Base-by-base conservation (phyloP, 257 asterid genomes). In the Prunella vulgaris region DNA sequence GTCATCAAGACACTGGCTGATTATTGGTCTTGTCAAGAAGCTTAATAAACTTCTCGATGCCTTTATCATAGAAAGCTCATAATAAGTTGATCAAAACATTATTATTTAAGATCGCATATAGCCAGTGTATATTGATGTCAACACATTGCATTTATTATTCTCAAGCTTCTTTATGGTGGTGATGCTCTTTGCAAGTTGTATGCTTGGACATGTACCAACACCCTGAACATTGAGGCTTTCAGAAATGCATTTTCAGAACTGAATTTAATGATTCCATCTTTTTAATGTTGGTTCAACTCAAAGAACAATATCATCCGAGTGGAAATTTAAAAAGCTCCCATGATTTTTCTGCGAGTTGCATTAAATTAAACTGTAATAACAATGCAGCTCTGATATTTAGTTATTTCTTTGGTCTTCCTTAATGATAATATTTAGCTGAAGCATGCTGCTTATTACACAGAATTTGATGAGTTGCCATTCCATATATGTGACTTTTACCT, bases 1-100 rank as follows among this genome's bases (percentile, higher is more conserved):
- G 64, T 69, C 58, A 35, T 60, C 76, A 69, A 46, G 73, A 72
- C 64, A 73, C 61, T 68, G 73, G 25, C 60, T 46, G 18, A 60
- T 28, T 66, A 15, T 70, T 66, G 59, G 66, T 17, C 54, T 25
- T 46, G 25, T 59, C 56, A 14, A 71, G 66, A 60, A 77, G 56
- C 44, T 58, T 30, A 30, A 10, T 20, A 58, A 20, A 40, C 48
- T 35, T 52, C 10, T 54, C n/a, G 30, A 66, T 71, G 70, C 70
- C 37, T 25, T 60, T 49, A 27, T 25, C 42, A 70, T 35, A 52
- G 42, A 62, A 75, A 76, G 15, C 21, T 62, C 25, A 15, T 40
- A 24, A 44, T 57, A 54, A 62, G 48, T 42, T 64, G 56, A 64
- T 42, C 38, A 71, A 63, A 63, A 37, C 28, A 57, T 56, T 70